phyloP scores from a whole-genome alignment of 371 early-diverging fungal species.

The Ordospora colligata region DNA sequence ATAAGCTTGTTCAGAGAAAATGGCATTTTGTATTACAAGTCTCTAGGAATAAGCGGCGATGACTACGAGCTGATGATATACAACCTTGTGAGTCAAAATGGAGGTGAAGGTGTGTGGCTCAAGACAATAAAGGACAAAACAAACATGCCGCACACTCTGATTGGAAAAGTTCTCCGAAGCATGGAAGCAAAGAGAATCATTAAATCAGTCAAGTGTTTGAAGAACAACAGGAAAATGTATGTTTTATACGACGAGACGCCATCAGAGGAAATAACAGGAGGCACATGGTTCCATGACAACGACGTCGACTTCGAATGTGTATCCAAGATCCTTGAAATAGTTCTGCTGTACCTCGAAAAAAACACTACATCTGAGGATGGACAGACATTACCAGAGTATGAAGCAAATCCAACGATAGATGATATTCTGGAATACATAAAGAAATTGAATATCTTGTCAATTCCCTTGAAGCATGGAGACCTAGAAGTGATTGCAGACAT shows the following conservation, averaged over 20 bases:
- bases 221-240: slow-evolving; percentile 72
- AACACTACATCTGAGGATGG: slow-evolving; percentile 62
- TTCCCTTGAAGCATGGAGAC: slow-evolving; percentile 68
- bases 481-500: slow-evolving; percentile 71
- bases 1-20: slow-evolving; percentile 51
- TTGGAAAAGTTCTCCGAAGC: slow-evolving; percentile 69
- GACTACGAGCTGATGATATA: slow-evolving; percentile 56
- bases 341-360: slow-evolving; percentile 67
- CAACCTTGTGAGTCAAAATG: slow-evolving; percentile 42
- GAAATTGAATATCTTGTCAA: slow-evolving; percentile 37
- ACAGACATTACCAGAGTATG: slow-evolving; percentile 23
- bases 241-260: slow-evolving; percentile 78
- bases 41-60: neutral
- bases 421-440: slow-evolving; percentile 47
- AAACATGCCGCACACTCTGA: slow-evolving; percentile 70
- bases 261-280: slow-evolving; percentile 82
- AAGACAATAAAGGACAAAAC: slow-evolving; percentile 74
- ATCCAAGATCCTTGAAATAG: slow-evolving; percentile 68
- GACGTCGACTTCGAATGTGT: slow-evolving; percentile 85
- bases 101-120: slow-evolving; percentile 68
- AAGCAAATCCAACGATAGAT: slow-evolving; percentile 23
- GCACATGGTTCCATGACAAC: slow-evolving; percentile 88
- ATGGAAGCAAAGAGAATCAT: slow-evolving; percentile 74
- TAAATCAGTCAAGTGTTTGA: slow-evolving; percentile 81
- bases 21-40: slow-evolving; percentile 40